Evolutionary conservation across 108 stramenopile species (phyloP).

Genomic region (Phaeodactylum tricornutum): DNA sequence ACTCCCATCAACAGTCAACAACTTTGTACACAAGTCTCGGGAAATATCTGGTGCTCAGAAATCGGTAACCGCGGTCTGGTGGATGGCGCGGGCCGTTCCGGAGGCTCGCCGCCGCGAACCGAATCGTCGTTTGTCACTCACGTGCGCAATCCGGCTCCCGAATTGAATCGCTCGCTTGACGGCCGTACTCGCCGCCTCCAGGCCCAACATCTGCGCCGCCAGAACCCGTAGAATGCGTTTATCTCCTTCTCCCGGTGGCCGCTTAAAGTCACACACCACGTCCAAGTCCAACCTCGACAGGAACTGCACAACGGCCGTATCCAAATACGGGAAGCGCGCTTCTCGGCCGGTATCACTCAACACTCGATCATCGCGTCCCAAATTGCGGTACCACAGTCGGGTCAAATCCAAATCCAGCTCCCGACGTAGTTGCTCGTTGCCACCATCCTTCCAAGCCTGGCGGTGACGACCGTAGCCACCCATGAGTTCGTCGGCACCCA

Average conservation of each 20-base stretch:
- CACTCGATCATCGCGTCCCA: slow-evolving; percentile 93
- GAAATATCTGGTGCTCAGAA: too few relatives aligned
- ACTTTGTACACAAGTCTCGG: too few relatives aligned
- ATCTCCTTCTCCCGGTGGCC: slow-evolving; percentile 74
- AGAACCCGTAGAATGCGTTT: slow-evolving; percentile 77
- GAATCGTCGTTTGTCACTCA: slow-evolving; percentile 67
- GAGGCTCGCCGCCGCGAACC: slow-evolving; percentile 77
- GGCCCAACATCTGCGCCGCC: slow-evolving; percentile 40
- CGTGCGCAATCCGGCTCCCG: slow-evolving; percentile 84
- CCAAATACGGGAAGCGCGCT: slow-evolving; percentile 90
- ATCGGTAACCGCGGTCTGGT: too few relatives aligned
- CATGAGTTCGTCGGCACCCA: slow-evolving; percentile 96
- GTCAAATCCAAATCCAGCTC: slow-evolving; percentile 81
- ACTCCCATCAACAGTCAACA: too few relatives aligned
- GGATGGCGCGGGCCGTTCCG: too few relatives aligned
- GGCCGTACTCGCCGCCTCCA: slow-evolving; percentile 25
- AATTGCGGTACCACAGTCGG: slow-evolving; percentile 93
- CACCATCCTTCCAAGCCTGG: slow-evolving; percentile 65
- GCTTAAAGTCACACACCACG: slow-evolving; percentile 47
- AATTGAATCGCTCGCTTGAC: slow-evolving; percentile 96
- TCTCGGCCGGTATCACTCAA: slow-evolving; percentile 86
- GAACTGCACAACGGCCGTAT: slow-evolving; percentile 72
- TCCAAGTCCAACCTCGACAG: slow-evolving; percentile 35
- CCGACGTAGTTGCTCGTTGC: slow-evolving; percentile 40
- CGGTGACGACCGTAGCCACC: slow-evolving; percentile 96